Evolutionary conservation across 73 alveolate genomes (phyloP).

Genomic region (Breviolum minutum): DNA sequence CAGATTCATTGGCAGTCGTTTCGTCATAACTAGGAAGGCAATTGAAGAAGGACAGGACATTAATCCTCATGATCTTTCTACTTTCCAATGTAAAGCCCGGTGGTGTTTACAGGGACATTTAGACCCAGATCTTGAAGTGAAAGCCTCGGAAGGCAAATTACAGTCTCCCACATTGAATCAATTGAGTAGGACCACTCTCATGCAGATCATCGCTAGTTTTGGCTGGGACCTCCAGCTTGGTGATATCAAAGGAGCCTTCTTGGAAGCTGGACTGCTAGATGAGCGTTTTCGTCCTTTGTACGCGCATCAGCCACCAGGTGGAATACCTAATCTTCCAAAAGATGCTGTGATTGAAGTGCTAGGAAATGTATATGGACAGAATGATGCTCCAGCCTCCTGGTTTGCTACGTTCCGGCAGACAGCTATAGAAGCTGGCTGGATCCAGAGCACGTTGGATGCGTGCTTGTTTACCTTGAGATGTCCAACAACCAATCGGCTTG

Average conservation of each 20-base stretch:
- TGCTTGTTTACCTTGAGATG: background rate
- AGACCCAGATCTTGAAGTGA: background rate
- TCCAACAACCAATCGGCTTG: background rate
- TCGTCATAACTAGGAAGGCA: conserved; percentile 1
- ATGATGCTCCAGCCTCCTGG: conserved; percentile 3
- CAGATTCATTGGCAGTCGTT: background rate
- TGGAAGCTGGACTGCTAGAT: background rate
- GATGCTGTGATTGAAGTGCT: background rate
- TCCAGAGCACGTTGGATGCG: background rate
- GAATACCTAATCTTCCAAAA: background rate
- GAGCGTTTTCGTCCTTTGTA: background rate
- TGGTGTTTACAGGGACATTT: background rate
- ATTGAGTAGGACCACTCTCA: background rate
- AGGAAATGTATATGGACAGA: background rate
- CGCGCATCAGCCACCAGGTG: background rate
- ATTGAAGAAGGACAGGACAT: background rate
- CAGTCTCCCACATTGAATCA: background rate
- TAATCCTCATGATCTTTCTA: background rate
- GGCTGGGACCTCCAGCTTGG: background rate
- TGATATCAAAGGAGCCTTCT: background rate
- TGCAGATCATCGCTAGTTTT: background rate
- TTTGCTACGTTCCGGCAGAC: background rate
- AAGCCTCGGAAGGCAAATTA: background rate
- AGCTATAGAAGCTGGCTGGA: no score
- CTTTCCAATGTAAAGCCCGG: background rate